A percentile compares a stretch with the other conserved stretches of the same genome.
Conservation (phyloP, 169 alveolate genomes). For the Besnoitia besnoiti region DNA sequence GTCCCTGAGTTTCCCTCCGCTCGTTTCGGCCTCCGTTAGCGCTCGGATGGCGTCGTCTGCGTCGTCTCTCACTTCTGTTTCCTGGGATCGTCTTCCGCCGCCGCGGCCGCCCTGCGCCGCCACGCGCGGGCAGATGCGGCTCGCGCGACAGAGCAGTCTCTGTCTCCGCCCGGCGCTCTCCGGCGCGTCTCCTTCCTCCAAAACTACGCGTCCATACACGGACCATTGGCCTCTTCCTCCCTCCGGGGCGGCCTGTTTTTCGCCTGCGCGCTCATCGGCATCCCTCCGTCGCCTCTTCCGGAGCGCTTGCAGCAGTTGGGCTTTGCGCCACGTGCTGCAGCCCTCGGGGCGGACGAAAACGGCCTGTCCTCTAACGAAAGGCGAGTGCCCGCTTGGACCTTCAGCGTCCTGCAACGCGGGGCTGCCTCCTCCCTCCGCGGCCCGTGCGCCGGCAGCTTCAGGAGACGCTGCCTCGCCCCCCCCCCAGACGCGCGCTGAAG, state of each 20-base stretch:
- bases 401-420: neutral
- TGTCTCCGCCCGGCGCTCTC: neutral
- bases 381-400: neutral
- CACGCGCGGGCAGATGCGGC: neutral
- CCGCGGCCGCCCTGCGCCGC: neutral
- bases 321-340: neutral
- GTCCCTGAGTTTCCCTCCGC: neutral
- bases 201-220: neutral
- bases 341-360: neutral
- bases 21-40: neutral
- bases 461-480: neutral
- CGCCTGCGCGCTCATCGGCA: neutral
- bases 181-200: neutral
- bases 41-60: neutral
- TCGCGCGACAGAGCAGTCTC: neutral
- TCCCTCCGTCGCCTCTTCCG: constrained; percentile 5
- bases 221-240: neutral
- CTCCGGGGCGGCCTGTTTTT: neutral
- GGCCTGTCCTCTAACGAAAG: neutral
- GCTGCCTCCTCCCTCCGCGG: neutral
- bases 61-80: neutral
- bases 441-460: neutral
- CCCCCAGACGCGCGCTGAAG: neutral
- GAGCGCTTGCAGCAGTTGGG: neutral
- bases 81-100: neutral